Percentiles rank a stretch among this genome's conserved stretches.
Conservation (phyloP, 805 yeast genomes). For the Lachancea cidri region DNA sequence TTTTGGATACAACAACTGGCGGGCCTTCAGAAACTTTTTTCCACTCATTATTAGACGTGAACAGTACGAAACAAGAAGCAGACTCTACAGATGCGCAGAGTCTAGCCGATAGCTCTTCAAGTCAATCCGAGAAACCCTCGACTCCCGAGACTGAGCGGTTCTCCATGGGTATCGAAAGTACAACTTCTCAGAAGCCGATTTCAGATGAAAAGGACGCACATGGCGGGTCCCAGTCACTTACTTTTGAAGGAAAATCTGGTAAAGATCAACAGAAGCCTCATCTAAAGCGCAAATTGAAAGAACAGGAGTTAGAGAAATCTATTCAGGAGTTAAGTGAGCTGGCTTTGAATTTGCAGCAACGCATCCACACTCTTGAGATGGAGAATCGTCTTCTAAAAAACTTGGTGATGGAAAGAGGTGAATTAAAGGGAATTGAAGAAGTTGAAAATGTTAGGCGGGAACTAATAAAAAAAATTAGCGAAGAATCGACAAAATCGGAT, state of each 20-base stretch:
- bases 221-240: neutral
- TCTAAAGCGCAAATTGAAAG: slow-evolving; percentile 78
- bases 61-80: slow-evolving; percentile 1
- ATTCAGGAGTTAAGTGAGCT: slow-evolving; percentile 68
- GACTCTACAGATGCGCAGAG: neutral
- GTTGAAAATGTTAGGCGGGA: slow-evolving; percentile 45
- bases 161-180: neutral
- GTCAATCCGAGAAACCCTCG: neutral
- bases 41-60: slow-evolving; percentile 2
- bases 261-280: slow-evolving; percentile 12
- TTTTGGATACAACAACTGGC: neutral
- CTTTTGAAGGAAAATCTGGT: neutral
- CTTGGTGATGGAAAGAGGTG: slow-evolving; percentile 76
- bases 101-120: neutral
- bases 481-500: neutral
- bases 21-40: slow-evolving; percentile 2
- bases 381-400: slow-evolving; percentile 83
- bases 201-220: neutral
- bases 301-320: slow-evolving; percentile 81
- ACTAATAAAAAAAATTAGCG: slow-evolving; percentile 6
- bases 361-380: slow-evolving; percentile 83
- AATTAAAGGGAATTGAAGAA: slow-evolving; percentile 46
- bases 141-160: neutral
- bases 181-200: neutral
- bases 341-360: slow-evolving; percentile 60